A percentile compares a stretch with the other conserved stretches of the same genome.
Evolutionary conservation across 352 stramenopile species (phyloP).

Genomic region (Phytophthora agathidicida): DNA sequence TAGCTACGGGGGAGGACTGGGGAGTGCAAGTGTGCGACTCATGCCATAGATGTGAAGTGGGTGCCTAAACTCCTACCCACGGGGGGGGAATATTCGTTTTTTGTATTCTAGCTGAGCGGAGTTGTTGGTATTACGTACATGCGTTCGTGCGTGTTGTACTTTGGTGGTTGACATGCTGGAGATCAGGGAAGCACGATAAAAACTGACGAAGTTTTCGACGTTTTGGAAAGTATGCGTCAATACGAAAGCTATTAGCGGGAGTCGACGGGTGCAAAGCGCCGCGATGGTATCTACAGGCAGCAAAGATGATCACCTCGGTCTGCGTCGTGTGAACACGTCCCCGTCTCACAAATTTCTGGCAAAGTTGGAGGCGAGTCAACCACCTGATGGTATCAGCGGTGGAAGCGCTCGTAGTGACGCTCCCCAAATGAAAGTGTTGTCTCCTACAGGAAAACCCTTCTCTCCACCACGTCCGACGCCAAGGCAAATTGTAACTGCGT

Average conservation of each 20-base stretch:
- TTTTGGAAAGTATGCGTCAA: too few relatives aligned
- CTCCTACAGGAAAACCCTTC: background rate
- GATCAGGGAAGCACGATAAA: too few relatives aligned
- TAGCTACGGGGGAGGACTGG: conserved; percentile 40
- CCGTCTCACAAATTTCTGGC: conserved; percentile 2
- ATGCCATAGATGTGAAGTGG: too few relatives aligned
- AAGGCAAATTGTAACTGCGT: conserved; percentile 10
- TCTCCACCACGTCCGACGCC: conserved; percentile 5
- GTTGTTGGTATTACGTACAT: too few relatives aligned
- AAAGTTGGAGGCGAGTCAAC: conserved; percentile 20
- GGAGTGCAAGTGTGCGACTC: conserved; percentile 47
- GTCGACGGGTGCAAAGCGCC: too few relatives aligned
- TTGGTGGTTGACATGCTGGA: too few relatives aligned
- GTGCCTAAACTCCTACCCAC: too few relatives aligned
- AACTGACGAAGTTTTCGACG: too few relatives aligned
- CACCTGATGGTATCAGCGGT: conserved; percentile 9
- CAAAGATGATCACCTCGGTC: conserved; percentile 7
- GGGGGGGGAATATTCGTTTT: too few relatives aligned
- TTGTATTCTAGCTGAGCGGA: too few relatives aligned
- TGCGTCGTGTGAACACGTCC: conserved; percentile 28
- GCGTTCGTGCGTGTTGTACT: too few relatives aligned
- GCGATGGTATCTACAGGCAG: conserved; percentile 3
- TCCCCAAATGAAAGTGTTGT: conserved; percentile 6
- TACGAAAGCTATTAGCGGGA: too few relatives aligned
- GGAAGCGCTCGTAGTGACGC: background rate